Evolutionary conservation across 495 filamentous ascomycete species (phyloP).

Genomic region (Annulohypoxylon nitens): DNA sequence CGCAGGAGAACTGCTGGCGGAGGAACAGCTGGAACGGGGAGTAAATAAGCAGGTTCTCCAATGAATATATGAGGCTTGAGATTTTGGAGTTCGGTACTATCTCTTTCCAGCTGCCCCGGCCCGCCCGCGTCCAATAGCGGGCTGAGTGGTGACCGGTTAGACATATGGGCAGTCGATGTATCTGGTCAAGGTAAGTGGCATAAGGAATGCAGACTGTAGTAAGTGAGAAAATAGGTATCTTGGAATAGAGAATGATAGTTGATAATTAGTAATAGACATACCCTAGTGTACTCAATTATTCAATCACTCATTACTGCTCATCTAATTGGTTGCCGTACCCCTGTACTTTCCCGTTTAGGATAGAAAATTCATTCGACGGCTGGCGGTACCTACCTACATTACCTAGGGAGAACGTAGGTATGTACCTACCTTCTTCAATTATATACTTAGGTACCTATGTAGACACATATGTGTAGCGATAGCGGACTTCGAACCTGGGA

Average conservation of each 20-base stretch:
- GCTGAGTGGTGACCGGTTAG: background rate
- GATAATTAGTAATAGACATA: no score
- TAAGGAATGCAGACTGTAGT: background rate
- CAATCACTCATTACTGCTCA: no score
- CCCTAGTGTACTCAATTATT: no score
- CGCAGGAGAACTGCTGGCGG: background rate
- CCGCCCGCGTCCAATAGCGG: background rate
- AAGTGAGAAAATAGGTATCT: background rate
- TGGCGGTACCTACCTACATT: background rate
- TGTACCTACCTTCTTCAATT: no score
- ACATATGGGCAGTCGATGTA: background rate
- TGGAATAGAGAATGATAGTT: background rate
- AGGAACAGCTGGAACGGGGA: background rate
- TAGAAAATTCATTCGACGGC: background rate
- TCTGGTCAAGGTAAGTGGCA: no score
- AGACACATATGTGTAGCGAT: background rate
- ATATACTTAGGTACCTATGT: background rate
- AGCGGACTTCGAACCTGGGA: no score
- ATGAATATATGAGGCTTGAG: background rate
- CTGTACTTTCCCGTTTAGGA: constrained; percentile 35
- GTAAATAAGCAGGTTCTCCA: background rate
- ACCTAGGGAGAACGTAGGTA: background rate
- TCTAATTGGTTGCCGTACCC: constrained; percentile 27
- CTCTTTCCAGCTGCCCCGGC: background rate
- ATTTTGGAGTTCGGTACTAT: background rate